Evolutionary conservation across 1,284 basidiomycete species (phyloP), one percentile per base, ranked within the genome.

Genomic region (Ceraceosorus bombacis): DNA sequence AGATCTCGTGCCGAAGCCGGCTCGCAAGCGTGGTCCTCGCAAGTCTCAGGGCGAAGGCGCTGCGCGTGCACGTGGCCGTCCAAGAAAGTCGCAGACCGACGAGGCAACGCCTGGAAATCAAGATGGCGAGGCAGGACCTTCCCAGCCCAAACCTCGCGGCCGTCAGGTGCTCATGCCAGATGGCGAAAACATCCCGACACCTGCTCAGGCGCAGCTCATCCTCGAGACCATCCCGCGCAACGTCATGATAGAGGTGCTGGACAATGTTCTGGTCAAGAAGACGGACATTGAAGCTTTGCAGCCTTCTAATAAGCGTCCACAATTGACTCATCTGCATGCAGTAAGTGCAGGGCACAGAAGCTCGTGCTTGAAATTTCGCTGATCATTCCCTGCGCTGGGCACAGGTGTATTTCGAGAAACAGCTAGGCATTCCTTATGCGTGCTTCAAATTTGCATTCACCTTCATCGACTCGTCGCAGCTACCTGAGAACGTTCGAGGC

Each of bases 401-500:
- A 15, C 43, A 46, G 43, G 9, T 15, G 2, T 46, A 46, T 41
- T 57, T 50, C 15, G 49, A 38, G 10, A 36, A 49, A 15, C 37
- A 40, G 9, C 48, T 57, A n/a, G 38, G 48, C 38, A 27, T 51
- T 2, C 55, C 55, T 6, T 6, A 46, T 17, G 51, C 17, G 15
- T n/a, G 41, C 48, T 51, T 57, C 37, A 12, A 38, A 6, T 38
- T 46, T 39, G 48, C 55, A 9, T 57, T 57, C 49, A 10, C 6
- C n/a, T 27, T 57, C 49, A 43, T 57, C 4, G 55, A 51, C 8
- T 49, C 48, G 37, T 5, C 6, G 5, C 7, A 40, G 37, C 55
- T 57, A 41, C 49, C 48, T 17, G 46, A 37, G 8, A 13, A 57
- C 7, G 49, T 51, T 13, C 48, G 17, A 5, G 48, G 37, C 7